Conservation (phyloP, 164 flowering plant genomes). For the Vitis rupestris region DNA sequence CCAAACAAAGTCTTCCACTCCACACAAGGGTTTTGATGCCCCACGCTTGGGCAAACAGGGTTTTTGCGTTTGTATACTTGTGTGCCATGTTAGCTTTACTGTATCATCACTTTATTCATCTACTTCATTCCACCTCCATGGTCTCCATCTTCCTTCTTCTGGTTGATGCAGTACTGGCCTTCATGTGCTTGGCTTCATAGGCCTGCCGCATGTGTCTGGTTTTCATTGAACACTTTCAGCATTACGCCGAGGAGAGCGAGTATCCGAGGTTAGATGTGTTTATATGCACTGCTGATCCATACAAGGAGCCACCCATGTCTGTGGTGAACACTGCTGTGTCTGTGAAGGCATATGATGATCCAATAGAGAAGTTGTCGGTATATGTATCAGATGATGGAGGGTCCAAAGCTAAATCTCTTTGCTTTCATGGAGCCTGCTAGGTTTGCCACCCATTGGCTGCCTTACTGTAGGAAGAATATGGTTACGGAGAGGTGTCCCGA, state of each 20-base stretch:
- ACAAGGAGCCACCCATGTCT: slow-evolving; percentile 56
- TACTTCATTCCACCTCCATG: too few relatives aligned
- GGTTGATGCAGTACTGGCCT: too few relatives aligned
- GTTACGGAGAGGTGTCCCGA: slow-evolving; percentile 40
- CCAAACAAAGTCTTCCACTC: too few relatives aligned
- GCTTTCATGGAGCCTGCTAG: slow-evolving; percentile 61
- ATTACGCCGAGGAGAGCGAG: not conserved
- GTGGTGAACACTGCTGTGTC: slow-evolving; percentile 59
- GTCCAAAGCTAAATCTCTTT: slow-evolving; percentile 49
- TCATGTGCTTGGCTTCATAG: too few relatives aligned
- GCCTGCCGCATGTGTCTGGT: too few relatives aligned
- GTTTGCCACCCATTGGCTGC: slow-evolving; percentile 54
- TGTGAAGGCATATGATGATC: slow-evolving; percentile 66
- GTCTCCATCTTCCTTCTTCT: too few relatives aligned
- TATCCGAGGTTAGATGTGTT: slow-evolving; percentile 55
- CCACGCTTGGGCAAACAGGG: too few relatives aligned
- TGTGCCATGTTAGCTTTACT: too few relatives aligned
- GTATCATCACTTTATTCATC: too few relatives aligned
- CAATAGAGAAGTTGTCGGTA: slow-evolving; percentile 50
- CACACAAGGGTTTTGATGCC: too few relatives aligned
- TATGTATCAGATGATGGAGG: slow-evolving; percentile 71
- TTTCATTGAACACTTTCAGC: too few relatives aligned
- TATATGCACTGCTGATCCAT: slow-evolving; percentile 68
- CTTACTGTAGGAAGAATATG: slow-evolving; percentile 45
- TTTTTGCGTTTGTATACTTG: too few relatives aligned